Evolutionary conservation across 768 basidiomycete species (phyloP), one percentile per base, ranked within the genome.

Genomic region (Boletus vermiculosoides): DNA sequence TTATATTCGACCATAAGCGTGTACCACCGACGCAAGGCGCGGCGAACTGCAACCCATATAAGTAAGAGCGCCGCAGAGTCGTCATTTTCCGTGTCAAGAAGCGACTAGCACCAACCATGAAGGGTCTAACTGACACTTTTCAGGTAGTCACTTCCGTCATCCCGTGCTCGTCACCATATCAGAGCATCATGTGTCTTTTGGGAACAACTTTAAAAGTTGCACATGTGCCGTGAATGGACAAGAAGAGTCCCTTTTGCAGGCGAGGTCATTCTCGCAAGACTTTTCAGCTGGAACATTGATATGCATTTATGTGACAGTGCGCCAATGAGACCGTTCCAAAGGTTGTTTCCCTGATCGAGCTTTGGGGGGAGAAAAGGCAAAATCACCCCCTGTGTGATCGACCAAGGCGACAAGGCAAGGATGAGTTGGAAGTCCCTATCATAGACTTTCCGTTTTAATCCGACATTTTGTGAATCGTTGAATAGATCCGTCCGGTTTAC

Each of bases 401-500:
- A 28, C 22, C 23, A 10, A 30, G 10, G 49, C 13, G 56, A 40
- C 28, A 30, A 12, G 44, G 18, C n/a, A 10, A 36, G 7, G 25
- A 42, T 5, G 13, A 16, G 18, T 40, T 10, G 39, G n/a, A n/a
- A 48, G 34, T 48, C 46, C 23, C 36, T 49, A 15, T 34, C 13
- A 15, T 23, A 18, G 30, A 33, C 40, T 22, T 20, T 9, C 39
- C 8, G 20, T 51, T 41, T 31, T 7, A 15, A 41, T 20, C 44
- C 8, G 11, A 16, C 10, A 11, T 22, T 23, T 34, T 23, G 54
- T 51, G 54, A 44, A 37, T 25, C n/a, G 33, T 28, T 28, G 5
- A 44, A 16, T 42, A 54, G 62, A 57, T 67, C 65, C 65, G 57
- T 56, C 62, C 57, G 57, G 15, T 39, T 53, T 7, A 47, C 56